These are phyloP conservation scores for Fusarium vanettenii DNA, from an alignment of 2,329 filamentous ascomycete genomes.

Conservation along the genomic window DNA sequence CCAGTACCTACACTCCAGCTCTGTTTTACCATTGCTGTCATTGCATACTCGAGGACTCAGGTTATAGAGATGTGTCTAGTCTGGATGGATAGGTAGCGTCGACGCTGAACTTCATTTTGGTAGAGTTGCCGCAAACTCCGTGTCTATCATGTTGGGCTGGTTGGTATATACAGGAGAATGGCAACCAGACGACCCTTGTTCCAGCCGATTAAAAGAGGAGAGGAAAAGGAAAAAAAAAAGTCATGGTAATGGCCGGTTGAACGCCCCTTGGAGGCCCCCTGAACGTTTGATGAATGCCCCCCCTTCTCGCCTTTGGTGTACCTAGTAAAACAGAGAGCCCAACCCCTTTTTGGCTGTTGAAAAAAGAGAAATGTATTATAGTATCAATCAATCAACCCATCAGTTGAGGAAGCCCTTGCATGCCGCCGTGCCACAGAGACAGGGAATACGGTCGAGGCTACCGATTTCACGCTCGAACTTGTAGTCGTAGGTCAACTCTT, in stretches of 20 bases:
- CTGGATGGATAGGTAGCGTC: neutral
- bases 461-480: constrained; percentile 99
- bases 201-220: constrained; percentile 13
- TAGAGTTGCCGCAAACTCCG: constrained; percentile 21
- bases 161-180: constrained; percentile 33
- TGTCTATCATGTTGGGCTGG: constrained; percentile 27
- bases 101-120: constrained; percentile 12
- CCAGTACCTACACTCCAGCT: constrained; percentile 30
- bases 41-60: neutral
- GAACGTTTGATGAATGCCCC: constrained; percentile 12
- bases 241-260: constrained; percentile 39
- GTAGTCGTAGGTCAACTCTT: constrained; percentile 99
- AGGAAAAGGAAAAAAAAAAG: constrained; percentile 18
- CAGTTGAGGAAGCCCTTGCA: constrained; percentile 99
- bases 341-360: constrained; percentile 11
- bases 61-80: neutral
- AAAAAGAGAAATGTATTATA: constrained; percentile 32
- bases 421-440: constrained; percentile 92
- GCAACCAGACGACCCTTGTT: constrained; percentile 8
- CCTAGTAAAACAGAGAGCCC: constrained; percentile 27
- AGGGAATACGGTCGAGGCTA: constrained; percentile 94
- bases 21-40: constrained; percentile 22
- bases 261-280: constrained; percentile 36
- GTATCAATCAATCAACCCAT: constrained; percentile 40
- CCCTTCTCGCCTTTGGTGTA: constrained; percentile 16